Percentiles rank a stretch among this genome's conserved stretches.
Conservation (phyloP, 2,329 filamentous ascomycete genomes). For the Colletotrichum costaricense region DNA sequence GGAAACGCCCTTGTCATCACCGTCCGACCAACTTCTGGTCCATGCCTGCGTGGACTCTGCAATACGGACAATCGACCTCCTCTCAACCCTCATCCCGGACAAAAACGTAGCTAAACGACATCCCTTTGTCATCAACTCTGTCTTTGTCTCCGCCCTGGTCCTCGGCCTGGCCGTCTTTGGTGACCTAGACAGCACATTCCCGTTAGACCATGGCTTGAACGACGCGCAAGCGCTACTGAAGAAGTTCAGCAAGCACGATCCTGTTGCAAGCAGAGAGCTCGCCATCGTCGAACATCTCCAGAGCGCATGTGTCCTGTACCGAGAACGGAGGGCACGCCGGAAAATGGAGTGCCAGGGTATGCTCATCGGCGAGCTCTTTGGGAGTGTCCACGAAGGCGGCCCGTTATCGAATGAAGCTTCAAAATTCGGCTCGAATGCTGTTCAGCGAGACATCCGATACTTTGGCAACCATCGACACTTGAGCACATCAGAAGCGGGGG, state of each 20-base stretch:
- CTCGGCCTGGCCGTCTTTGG: constrained; percentile 57
- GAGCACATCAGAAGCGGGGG: background rate
- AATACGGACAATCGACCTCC: constrained; percentile 49
- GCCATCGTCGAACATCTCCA: constrained; percentile 40
- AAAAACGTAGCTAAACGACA: constrained; percentile 52
- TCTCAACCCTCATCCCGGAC: constrained; percentile 48
- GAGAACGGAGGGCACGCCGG: constrained; percentile 37
- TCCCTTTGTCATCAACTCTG: constrained; percentile 57
- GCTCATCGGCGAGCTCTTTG: constrained; percentile 41
- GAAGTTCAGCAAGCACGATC: constrained; percentile 40
- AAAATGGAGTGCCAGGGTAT: constrained; percentile 40
- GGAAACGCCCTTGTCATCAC: constrained; percentile 5
- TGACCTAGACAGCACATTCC: constrained; percentile 52
- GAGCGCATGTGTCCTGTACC: constrained; percentile 39
- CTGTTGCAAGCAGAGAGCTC: constrained; percentile 38
- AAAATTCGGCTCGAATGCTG: background rate
- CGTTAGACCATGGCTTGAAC: constrained; percentile 42
- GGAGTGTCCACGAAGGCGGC: constrained; percentile 37
- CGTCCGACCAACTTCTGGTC: constrained; percentile 41
- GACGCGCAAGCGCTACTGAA: constrained; percentile 39
- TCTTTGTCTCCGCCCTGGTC: constrained; percentile 57
- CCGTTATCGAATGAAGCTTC: background rate
- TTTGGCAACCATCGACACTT: background rate
- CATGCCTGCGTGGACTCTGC: constrained; percentile 50
- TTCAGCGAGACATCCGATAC: background rate